phyloP scores from a whole-genome alignment of 164 flowering plant genomes.

The Amborella trichopoda region DNA sequence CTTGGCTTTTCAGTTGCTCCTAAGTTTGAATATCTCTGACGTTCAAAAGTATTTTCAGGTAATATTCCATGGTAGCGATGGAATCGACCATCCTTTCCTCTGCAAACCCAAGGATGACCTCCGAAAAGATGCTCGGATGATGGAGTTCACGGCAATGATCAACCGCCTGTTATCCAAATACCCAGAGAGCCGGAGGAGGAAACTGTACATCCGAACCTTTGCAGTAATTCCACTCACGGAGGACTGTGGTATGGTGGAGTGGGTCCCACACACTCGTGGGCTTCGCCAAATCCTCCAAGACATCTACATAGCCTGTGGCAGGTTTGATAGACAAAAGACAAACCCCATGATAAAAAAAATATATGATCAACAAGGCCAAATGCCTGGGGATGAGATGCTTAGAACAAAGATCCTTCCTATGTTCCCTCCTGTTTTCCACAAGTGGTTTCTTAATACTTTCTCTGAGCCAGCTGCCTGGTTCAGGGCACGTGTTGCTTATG shows the following conservation, averaged over 20 bases:
- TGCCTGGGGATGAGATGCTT: constrained; percentile 84
- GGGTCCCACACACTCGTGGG: constrained; percentile 99
- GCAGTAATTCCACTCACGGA: constrained; percentile 95
- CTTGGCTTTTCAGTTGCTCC: too few relatives aligned
- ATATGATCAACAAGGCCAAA: constrained; percentile 89
- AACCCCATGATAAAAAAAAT: constrained; percentile 87
- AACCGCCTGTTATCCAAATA: constrained; percentile 80
- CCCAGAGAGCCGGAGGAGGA: constrained; percentile 97
- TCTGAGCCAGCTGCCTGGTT: constrained; percentile 99
- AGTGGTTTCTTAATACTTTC: constrained; percentile 89
- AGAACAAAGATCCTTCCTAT: constrained; percentile 80
- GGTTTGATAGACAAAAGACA: constrained; percentile 92
- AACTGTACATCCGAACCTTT: constrained; percentile 95
- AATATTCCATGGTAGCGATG: constrained; percentile 90
- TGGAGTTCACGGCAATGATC: constrained; percentile 97
- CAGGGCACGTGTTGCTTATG: constrained; percentile 93
- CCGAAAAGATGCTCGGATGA: constrained; percentile 99
- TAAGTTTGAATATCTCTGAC: too few relatives aligned
- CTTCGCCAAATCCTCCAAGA: constrained; percentile 98
- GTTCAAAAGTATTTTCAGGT: too few relatives aligned
- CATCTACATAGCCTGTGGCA: constrained; percentile 79
- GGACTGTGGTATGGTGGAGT: constrained; percentile 99
- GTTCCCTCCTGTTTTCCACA: constrained; percentile 95
- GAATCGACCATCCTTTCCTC: constrained; percentile 76
- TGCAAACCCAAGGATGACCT: constrained; percentile 99